Conservation (phyloP, 768 basidiomycete genomes). For the Termitomyces eurrhizus region DNA sequence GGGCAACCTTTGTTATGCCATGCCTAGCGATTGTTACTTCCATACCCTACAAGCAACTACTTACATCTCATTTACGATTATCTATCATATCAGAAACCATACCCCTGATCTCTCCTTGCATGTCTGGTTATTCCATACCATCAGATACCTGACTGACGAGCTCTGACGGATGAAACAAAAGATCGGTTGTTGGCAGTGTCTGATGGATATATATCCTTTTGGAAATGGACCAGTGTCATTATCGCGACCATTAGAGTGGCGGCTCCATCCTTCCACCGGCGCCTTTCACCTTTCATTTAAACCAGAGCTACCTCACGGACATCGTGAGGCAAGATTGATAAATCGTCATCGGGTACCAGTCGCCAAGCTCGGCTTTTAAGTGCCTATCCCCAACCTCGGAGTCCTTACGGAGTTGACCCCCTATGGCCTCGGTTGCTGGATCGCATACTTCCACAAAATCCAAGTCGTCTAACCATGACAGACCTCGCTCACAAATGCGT, state of each 20-base stretch:
- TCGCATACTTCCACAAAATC: constrained; percentile 18
- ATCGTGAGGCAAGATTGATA: constrained; percentile 23
- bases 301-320: constrained; percentile 20
- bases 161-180: constrained; percentile 10
- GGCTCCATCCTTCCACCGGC: constrained; percentile 1
- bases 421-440: constrained; percentile 18
- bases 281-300: constrained; percentile 11
- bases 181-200: constrained; percentile 11
- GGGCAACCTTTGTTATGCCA: constrained; percentile 6
- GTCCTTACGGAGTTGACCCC: not conserved
- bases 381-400: not conserved
- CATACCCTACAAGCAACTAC: constrained; percentile 17
- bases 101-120: constrained; percentile 10
- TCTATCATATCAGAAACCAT: constrained; percentile 10
- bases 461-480: constrained; percentile 14
- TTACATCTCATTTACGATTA: constrained; percentile 14
- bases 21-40: constrained; percentile 11
- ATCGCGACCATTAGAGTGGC: constrained; percentile 16
- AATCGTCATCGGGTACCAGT: constrained; percentile 1
- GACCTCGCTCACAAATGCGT: not conserved
- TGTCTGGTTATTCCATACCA: constrained; percentile 4
- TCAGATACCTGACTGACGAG: not conserved
- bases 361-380: constrained; percentile 3
- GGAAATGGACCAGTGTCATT: constrained; percentile 9
- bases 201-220: constrained; percentile 12